Evolutionary conservation across 805 yeast species (phyloP).

Genomic region (Metschnikowia gelsemii): DNA sequence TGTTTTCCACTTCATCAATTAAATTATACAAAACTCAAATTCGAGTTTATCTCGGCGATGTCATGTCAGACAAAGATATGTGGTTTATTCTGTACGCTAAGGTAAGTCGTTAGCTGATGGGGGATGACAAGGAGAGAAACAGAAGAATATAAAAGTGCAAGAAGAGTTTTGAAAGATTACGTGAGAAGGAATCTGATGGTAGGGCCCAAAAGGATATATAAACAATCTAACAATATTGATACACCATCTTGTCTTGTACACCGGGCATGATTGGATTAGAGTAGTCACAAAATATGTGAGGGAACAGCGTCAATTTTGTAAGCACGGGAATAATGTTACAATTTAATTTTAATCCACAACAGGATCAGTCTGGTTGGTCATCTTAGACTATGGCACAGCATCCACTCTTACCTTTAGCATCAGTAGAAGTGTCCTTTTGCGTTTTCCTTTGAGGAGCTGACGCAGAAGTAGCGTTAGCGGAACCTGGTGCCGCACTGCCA

Average conservation of each 20-base stretch:
- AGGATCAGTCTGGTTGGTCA: not conserved
- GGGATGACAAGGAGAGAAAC: not conserved
- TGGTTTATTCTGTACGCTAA: not conserved
- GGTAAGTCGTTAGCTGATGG: not conserved
- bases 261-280: not conserved
- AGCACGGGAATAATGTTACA: not conserved
- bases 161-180: not conserved
- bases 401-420: conserved; percentile 18
- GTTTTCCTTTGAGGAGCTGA: conserved; percentile 16
- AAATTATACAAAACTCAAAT: conserved; percentile 12
- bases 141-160: not conserved
- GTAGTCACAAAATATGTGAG: not conserved
- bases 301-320: not conserved
- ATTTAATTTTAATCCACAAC: not conserved
- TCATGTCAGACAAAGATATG: not conserved
- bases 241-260: conserved; percentile 1
- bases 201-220: conserved; percentile 6
- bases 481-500: conserved; percentile 1
- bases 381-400: conserved; percentile 23
- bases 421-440: conserved; percentile 11
- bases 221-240: conserved; percentile 6
- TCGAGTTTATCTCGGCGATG: not conserved
- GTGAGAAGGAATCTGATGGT: conserved; percentile 8
- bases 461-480: conserved; percentile 2
- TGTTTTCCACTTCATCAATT: conserved; percentile 88